Conservation (phyloP, 2,329 filamentous ascomycete species). For the Penicillium concentricum region DNA sequence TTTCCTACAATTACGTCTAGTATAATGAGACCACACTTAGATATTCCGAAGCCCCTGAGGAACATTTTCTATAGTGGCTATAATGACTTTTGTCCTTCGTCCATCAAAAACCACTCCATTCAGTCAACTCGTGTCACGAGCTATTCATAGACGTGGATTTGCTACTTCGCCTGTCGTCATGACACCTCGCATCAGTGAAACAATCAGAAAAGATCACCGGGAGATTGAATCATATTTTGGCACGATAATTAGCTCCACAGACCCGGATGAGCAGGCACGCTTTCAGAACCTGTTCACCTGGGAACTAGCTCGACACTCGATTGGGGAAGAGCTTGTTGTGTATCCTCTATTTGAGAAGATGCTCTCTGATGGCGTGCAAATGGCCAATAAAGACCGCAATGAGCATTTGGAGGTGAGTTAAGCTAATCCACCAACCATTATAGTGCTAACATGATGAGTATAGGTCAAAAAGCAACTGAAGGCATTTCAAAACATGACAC, state of each 20-base stretch:
- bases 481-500: neutral
- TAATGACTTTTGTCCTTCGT: too few relatives aligned
- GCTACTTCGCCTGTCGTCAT: neutral
- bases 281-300: slow-evolving; percentile 52
- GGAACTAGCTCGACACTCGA: slow-evolving; percentile 51
- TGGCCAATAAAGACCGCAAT: neutral
- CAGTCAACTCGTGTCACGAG: too few relatives aligned
- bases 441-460: neutral
- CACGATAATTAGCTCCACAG: neutral
- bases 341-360: slow-evolving; percentile 54
- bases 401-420: neutral
- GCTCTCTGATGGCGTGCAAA: slow-evolving; percentile 24
- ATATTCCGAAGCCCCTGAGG: too few relatives aligned
- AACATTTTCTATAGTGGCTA: too few relatives aligned
- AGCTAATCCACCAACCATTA: too few relatives aligned
- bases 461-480: neutral
- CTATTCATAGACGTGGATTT: neutral
- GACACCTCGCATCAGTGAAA: neutral
- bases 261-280: slow-evolving; percentile 16
- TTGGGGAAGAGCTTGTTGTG: slow-evolving; percentile 52
- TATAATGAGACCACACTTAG: too few relatives aligned
- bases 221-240: neutral
- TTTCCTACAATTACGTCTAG: too few relatives aligned
- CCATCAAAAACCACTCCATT: too few relatives aligned
- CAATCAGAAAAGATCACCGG: neutral